These are phyloP conservation scores for Discostella stelligeroides DNA, from an alignment of 108 stramenopile genomes.

Conservation along the genomic window DNA sequence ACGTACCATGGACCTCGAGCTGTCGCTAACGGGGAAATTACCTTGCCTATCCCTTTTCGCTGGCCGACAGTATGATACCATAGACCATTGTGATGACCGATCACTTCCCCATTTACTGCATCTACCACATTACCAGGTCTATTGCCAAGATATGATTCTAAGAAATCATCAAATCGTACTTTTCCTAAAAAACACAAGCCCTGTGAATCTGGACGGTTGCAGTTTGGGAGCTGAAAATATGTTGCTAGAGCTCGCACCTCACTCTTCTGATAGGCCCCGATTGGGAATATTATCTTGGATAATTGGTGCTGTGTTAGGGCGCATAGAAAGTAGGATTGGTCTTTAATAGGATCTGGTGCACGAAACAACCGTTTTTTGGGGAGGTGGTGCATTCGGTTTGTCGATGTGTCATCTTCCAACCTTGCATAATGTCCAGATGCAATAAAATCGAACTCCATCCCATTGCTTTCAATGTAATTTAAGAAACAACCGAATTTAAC, in stretches of 20 bases:
- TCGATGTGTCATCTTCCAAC: slow-evolving; percentile 49
- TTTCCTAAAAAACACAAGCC: slow-evolving; percentile 96
- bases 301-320: slow-evolving; percentile 89
- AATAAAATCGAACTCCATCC: slow-evolving; percentile 74
- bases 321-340: slow-evolving; percentile 97
- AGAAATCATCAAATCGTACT: slow-evolving; percentile 93
- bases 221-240: slow-evolving; percentile 91
- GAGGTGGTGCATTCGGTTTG: slow-evolving; percentile 10
- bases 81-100: slow-evolving; percentile 91
- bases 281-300: slow-evolving; percentile 83
- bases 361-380: slow-evolving; percentile 66
- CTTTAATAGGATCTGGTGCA: slow-evolving; percentile 94
- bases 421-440: slow-evolving; percentile 97
- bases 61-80: slow-evolving; percentile 99
- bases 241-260: slow-evolving; percentile 90
- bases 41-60: slow-evolving; percentile 92
- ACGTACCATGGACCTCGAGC: slow-evolving; percentile 97
- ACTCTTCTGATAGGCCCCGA: slow-evolving; percentile 89
- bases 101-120: slow-evolving; percentile 72
- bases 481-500: slow-evolving; percentile 97
- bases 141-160: slow-evolving; percentile 85
- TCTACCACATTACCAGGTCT: slow-evolving; percentile 83
- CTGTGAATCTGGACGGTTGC: slow-evolving; percentile 87
- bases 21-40: slow-evolving; percentile 70
- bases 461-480: slow-evolving; percentile 60